These are phyloP conservation scores for Albizia julibrissin DNA, from an alignment of 306 rosid genomes.

Conservation along the genomic window DNA sequence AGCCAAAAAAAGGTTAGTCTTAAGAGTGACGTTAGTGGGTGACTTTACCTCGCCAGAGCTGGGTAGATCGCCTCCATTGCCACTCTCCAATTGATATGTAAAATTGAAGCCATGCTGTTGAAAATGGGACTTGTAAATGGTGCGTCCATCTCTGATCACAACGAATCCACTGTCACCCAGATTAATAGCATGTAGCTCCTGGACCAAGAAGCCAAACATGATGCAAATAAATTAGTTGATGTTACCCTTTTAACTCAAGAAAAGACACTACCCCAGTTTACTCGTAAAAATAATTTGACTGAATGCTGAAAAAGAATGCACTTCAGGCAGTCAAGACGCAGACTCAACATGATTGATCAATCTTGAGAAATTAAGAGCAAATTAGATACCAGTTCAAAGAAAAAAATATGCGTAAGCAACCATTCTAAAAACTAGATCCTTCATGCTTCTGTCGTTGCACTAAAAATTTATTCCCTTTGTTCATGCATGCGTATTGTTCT, in stretches of 20 bases:
- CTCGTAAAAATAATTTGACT: neutral
- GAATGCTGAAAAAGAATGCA: neutral
- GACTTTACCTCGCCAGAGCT: slow-evolving; percentile 84
- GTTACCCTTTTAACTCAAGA: slow-evolving; percentile 16
- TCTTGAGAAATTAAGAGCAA: slow-evolving; percentile 13
- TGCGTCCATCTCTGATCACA: slow-evolving; percentile 82
- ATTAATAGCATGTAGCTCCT: slow-evolving; percentile 89
- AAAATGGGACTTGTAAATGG: slow-evolving; percentile 77
- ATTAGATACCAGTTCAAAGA: neutral
- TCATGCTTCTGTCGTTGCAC: neutral
- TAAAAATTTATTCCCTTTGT: neutral
- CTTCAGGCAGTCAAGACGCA: slow-evolving; percentile 20
- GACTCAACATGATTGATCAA: slow-evolving; percentile 14
- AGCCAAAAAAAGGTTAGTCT: slow-evolving; percentile 9
- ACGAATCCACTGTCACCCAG: slow-evolving; percentile 94
- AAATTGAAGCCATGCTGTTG: slow-evolving; percentile 91
- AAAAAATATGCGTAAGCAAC: neutral
- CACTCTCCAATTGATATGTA: slow-evolving; percentile 85
- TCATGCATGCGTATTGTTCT: neutral
- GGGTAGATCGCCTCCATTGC: slow-evolving; percentile 78
- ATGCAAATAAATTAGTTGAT: slow-evolving; percentile 1
- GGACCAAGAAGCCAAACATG: slow-evolving; percentile 34
- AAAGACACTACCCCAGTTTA: slow-evolving; percentile 15
- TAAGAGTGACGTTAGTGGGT: slow-evolving; percentile 7
- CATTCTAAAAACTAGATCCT: neutral